phyloP scores from a whole-genome alignment of 371 early-diverging fungal genomes.

The Mucor circinelloides region DNA sequence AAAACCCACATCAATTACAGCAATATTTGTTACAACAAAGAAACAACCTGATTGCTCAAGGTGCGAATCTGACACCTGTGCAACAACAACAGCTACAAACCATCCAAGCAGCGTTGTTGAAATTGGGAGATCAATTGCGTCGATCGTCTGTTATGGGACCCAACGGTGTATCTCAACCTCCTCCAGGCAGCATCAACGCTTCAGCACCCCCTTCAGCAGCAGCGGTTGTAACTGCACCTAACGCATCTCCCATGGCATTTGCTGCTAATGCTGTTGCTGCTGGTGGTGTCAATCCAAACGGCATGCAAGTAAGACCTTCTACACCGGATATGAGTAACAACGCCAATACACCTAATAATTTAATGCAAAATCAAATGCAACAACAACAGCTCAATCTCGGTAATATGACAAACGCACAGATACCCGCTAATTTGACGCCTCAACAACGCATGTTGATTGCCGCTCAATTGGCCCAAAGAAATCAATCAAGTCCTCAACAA shows the following conservation, averaged over 20 bases:
- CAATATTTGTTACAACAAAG: constrained; percentile 29
- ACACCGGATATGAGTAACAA: constrained; percentile 12
- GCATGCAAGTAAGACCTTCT: constrained; percentile 6
- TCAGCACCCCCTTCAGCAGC: not conserved
- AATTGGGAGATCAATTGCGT: constrained; percentile 26
- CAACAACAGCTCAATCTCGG: constrained; percentile 13
- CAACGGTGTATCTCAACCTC: not conserved
- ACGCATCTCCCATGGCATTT: constrained; percentile 8
- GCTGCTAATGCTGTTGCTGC: not conserved
- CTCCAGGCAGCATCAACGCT: not conserved
- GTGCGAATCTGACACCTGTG: constrained; percentile 12
- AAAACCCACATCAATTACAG: constrained; percentile 27
- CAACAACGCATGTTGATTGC: constrained; percentile 29
- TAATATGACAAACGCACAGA: constrained; percentile 13
- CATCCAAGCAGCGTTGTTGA: constrained; percentile 20
- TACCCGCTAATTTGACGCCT: constrained; percentile 29
- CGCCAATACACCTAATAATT: constrained; percentile 1
- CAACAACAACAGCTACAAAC: constrained; percentile 28
- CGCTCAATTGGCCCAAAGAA: constrained; percentile 27
- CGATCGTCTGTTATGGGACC: constrained; percentile 5
- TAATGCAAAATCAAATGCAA: constrained; percentile 12
- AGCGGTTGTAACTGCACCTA: not conserved
- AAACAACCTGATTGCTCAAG: constrained; percentile 19
- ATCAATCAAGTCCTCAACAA: constrained; percentile 17
- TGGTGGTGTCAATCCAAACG: not conserved